phyloP scores from a whole-genome alignment of 208 protist species.

The Leishmania tropica region DNA sequence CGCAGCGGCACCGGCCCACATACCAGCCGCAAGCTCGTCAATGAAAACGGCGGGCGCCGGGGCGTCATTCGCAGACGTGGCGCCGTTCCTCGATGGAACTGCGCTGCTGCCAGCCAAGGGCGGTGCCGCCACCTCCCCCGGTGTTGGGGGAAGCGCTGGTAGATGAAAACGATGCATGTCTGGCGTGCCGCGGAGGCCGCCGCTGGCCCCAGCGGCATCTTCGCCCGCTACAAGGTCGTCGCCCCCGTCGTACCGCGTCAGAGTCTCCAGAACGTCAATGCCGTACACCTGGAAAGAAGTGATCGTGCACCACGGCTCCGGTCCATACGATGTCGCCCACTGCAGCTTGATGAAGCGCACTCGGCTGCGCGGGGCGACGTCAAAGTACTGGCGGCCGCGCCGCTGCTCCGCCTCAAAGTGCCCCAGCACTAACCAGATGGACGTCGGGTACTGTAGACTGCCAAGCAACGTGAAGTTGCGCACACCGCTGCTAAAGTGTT shows the following conservation, averaged over 20 bases:
- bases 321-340: constrained; percentile 18
- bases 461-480: constrained; percentile 25
- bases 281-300: constrained; percentile 20
- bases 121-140: neutral
- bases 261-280: constrained; percentile 15
- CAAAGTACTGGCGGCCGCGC: constrained; percentile 15
- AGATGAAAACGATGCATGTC: neutral
- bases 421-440: constrained; percentile 14
- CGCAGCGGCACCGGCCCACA: constrained; percentile 1
- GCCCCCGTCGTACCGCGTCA: constrained; percentile 9
- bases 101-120: neutral
- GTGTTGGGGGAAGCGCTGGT: neutral
- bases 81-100: neutral
- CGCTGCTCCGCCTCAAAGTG: constrained; percentile 14
- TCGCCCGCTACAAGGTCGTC: neutral
- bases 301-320: constrained; percentile 21
- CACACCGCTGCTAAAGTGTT: constrained; percentile 21
- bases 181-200: neutral
- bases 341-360: constrained; percentile 15
- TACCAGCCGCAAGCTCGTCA: neutral
- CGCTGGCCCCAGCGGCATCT: neutral
- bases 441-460: constrained; percentile 14
- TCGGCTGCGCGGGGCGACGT: neutral
- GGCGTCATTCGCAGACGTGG: neutral
- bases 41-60: neutral